These are phyloP conservation scores for Xanthoconium stramineum DNA, from an alignment of 768 basidiomycete species.

Conservation along the genomic window DNA sequence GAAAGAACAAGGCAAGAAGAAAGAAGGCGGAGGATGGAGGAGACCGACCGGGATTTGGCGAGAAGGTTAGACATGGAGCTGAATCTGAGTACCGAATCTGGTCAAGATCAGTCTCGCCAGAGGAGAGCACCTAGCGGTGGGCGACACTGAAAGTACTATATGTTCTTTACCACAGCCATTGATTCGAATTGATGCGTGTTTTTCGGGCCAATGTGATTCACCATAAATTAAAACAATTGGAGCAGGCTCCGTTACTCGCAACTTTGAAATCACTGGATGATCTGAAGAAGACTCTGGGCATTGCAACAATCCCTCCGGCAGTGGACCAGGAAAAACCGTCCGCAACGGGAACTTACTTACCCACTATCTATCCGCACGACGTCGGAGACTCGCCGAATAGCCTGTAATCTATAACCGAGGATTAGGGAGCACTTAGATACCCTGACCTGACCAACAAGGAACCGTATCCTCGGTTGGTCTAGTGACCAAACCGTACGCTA, in stretches of 20 bases:
- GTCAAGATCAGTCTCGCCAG: constrained; percentile 3
- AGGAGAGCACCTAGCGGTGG: constrained; percentile 1
- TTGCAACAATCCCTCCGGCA: background rate
- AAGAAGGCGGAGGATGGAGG: constrained; percentile 23
- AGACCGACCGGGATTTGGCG: constrained; percentile 41
- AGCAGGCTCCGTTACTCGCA: background rate
- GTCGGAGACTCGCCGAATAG: background rate
- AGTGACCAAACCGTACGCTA: background rate
- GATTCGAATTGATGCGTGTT: background rate
- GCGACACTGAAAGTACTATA: background rate
- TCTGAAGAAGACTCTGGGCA: background rate
- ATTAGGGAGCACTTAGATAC: background rate
- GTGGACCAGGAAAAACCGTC: background rate
- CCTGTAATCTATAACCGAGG: background rate
- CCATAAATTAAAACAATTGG: background rate
- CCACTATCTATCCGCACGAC: background rate
- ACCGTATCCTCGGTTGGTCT: background rate
- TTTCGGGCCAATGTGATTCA: background rate
- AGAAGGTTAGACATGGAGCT: constrained; percentile 46
- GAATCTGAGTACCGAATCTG: constrained; percentile 19
- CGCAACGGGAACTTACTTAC: background rate
- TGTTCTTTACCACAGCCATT: background rate
- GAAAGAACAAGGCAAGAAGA: constrained; percentile 25
- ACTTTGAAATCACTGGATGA: background rate
- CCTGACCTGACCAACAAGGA: constrained; percentile 7